Evolutionary conservation across 257 asterid genomes (phyloP), one percentile per base, ranked within the genome.

Genomic region (Schizonepeta tenuifolia): DNA sequence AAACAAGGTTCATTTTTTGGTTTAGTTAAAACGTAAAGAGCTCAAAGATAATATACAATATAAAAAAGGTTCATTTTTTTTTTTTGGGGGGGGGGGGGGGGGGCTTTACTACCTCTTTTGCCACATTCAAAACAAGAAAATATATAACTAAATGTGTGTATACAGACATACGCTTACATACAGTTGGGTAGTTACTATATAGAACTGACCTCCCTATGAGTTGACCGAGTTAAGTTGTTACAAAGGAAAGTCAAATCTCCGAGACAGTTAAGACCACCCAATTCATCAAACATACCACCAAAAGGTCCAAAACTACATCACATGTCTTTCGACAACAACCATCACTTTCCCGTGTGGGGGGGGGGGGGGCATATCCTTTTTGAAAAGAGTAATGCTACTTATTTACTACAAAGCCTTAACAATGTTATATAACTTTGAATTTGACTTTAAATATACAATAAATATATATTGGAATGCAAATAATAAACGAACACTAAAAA

Each of bases 1-100:
- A 67, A 38, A 69, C 74, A n/a, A n/a, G n/a, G n/a, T n/a, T n/a
- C n/a, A n/a, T n/a, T n/a, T n/a, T n/a, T 74, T 50, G 53, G 26
- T 36, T 9, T 72, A n/a, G 61, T 67, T 49, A 58, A 24, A 20
- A 51, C 43, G 7, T 9, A 53, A 31, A 38, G 46, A 33, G 47
- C 35, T 21, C 59, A 51, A 57, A 53, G 59, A 22, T 40, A 64
- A 49, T 46, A 66, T 41, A 21, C 15, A 15, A n/a, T 17, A 65
- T 41, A 35, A 5, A 44, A 43, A 41, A 67, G 14, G 9, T 62
- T 51, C 26, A 41, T 15, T 20, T n/a, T 10, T n/a, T n/a, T n/a
- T n/a, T n/a, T n/a, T n/a, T n/a, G n/a, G n/a, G n/a, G 35, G 72
- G 24, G 12, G n/a, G 33, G 20, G 54, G 8, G 40, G 69, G 6